Evolutionary conservation across 2,329 filamentous ascomycete species (phyloP).

Genomic region (Pseudogymnoascus sp.): DNA sequence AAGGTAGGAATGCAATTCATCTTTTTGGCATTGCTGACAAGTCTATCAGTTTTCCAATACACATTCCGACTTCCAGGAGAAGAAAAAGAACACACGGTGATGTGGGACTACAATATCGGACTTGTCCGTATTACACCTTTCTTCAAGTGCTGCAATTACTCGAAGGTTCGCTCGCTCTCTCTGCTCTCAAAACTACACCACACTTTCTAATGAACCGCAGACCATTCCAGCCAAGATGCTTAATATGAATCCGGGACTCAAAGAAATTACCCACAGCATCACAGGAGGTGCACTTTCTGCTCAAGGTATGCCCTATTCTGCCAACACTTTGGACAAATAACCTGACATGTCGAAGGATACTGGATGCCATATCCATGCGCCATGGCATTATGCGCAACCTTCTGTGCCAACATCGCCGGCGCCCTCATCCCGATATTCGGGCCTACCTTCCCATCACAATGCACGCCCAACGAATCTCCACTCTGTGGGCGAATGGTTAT

Average conservation of each 20-base stretch:
- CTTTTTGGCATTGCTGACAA: slow-evolving; percentile 17
- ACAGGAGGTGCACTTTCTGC: slow-evolving; percentile 85
- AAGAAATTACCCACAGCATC: slow-evolving; percentile 88
- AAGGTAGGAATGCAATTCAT: slow-evolving; percentile 51
- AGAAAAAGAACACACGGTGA: slow-evolving; percentile 63
- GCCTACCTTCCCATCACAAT: slow-evolving; percentile 66
- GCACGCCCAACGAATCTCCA: slow-evolving; percentile 56
- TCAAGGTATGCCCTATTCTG: slow-evolving; percentile 55
- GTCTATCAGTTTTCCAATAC: slow-evolving; percentile 70
- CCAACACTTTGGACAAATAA: slow-evolving; percentile 4
- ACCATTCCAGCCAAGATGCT: slow-evolving; percentile 83
- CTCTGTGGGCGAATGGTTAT: slow-evolving; percentile 63
- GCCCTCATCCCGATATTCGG: slow-evolving; percentile 90
- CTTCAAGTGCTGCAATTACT: slow-evolving; percentile 83
- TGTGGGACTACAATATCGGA: slow-evolving; percentile 97
- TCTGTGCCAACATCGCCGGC: slow-evolving; percentile 77
- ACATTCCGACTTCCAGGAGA: slow-evolving; percentile 66
- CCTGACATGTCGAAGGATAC: slow-evolving; percentile 57
- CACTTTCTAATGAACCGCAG: slow-evolving; percentile 39
- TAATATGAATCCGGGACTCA: slow-evolving; percentile 69
- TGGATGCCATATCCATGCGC: slow-evolving; percentile 93
- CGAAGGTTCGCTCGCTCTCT: slow-evolving; percentile 59
- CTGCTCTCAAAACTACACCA: background rate
- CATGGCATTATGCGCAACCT: slow-evolving; percentile 78
- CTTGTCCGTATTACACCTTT: slow-evolving; percentile 90